Evolutionary conservation across 164 flowering plant species (phyloP).

Genomic region (Aristolochia californica): DNA sequence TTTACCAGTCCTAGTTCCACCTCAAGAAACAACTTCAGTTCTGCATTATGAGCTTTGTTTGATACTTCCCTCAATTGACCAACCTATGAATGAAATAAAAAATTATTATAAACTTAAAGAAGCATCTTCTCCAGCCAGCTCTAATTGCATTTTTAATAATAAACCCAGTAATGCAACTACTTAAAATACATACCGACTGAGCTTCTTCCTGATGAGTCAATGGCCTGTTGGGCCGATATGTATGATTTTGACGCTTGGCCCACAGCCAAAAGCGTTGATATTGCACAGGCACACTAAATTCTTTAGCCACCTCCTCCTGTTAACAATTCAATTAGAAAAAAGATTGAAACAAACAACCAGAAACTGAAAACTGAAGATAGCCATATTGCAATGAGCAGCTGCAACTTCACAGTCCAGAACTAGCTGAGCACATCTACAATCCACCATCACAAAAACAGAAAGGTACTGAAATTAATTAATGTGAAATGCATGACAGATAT

Average conservation of each 20-base stretch:
- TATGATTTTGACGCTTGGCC: conserved; percentile 95
- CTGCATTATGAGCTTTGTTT: conserved; percentile 68
- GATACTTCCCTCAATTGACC: conserved; percentile 77
- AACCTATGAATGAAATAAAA: conserved; percentile 35
- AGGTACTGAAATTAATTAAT: too few species aligned
- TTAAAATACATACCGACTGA: conserved; percentile 47
- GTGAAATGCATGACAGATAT: too few species aligned
- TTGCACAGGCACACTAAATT: conserved; percentile 80
- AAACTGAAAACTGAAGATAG: neutral
- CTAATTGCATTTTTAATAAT: neutral
- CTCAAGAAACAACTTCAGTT: conserved; percentile 71
- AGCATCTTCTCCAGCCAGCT: neutral
- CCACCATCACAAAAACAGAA: too few species aligned
- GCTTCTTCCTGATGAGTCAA: conserved; percentile 69
- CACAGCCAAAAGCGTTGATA: conserved; percentile 87
- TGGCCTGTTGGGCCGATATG: conserved; percentile 88
- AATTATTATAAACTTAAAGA: neutral
- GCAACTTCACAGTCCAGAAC: neutral
- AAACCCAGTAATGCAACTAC: neutral
- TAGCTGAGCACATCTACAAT: too few species aligned
- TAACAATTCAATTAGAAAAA: conserved; percentile 5
- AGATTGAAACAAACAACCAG: conserved; percentile 5
- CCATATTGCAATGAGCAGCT: neutral
- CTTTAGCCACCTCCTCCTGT: conserved; percentile 94
- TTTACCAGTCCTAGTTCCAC: conserved; percentile 64